Evolutionary conservation across 768 basidiomycete species (phyloP).

Genomic region (Candolleomyces efflorescens): DNA sequence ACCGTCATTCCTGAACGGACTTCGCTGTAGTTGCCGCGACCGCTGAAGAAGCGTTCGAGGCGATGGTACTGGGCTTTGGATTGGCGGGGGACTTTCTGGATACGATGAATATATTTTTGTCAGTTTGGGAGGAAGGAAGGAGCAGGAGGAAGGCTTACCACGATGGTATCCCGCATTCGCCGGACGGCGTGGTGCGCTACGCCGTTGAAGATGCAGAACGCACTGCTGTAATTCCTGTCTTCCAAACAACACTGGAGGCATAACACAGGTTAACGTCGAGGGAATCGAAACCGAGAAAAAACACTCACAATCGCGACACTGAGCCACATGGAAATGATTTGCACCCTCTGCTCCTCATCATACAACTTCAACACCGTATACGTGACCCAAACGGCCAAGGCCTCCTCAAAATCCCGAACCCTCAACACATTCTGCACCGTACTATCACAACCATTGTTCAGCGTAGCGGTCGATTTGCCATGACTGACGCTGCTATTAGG

Average conservation of each 20-base stretch:
- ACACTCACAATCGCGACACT: slow-evolving; percentile 38
- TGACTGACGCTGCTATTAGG: too few species aligned
- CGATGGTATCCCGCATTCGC: slow-evolving; percentile 30
- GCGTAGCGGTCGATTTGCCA: too few species aligned
- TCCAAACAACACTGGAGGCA: slow-evolving; percentile 36
- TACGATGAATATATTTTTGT: background rate
- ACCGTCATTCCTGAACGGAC: slow-evolving; percentile 24
- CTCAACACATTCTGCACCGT: slow-evolving; percentile 13
- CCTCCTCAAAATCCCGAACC: slow-evolving; percentile 31
- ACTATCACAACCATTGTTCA: too few species aligned
- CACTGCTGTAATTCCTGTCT: slow-evolving; percentile 41
- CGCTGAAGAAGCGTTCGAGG: slow-evolving; percentile 26
- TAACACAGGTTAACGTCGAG: too few species aligned
- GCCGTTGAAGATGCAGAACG: slow-evolving; percentile 37
- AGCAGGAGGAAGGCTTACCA: slow-evolving; percentile 20
- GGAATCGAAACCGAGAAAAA: background rate
- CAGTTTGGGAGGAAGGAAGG: background rate
- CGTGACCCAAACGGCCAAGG: slow-evolving; percentile 38
- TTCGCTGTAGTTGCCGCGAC: slow-evolving; percentile 19
- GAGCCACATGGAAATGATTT: slow-evolving; percentile 38
- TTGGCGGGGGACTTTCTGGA: slow-evolving; percentile 17
- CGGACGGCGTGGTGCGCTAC: slow-evolving; percentile 36
- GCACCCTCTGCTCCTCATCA: slow-evolving; percentile 18
- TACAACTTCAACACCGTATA: slow-evolving; percentile 23
- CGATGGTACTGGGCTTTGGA: slow-evolving; percentile 26